Evolutionary conservation across 192 early-diverging fungal species (phyloP).

Genomic region (Umbelopsis isabellina): DNA sequence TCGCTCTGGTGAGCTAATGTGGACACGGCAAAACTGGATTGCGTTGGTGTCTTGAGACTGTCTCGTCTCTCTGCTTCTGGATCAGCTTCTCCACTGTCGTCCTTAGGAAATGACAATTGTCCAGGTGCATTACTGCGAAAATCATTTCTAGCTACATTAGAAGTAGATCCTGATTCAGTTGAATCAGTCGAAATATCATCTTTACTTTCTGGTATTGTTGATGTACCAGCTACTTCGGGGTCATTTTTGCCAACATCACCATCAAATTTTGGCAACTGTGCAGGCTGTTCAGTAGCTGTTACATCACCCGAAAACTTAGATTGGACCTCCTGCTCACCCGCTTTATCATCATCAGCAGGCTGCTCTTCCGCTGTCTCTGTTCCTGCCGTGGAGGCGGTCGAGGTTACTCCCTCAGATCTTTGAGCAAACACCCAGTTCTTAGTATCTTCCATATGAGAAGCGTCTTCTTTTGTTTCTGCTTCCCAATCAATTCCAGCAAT

Average conservation of each 20-base stretch:
- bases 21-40: neutral
- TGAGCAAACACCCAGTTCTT: conserved; percentile 10
- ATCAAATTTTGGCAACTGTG: neutral
- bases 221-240: neutral
- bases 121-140: neutral
- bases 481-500: conserved; percentile 18
- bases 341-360: too few species aligned
- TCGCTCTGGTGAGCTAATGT: neutral
- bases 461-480: conserved; percentile 1
- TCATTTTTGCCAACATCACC: neutral
- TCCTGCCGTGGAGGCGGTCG: neutral
- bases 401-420: neutral
- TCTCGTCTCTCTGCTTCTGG: neutral
- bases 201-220: neutral
- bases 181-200: neutral
- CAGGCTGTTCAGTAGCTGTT: neutral
- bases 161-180: neutral
- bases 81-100: neutral
- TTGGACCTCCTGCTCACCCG: too few species aligned
- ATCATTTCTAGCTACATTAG: neutral
- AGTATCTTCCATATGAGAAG: neutral
- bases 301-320: too few species aligned
- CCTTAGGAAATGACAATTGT: neutral
- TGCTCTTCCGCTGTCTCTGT: too few species aligned
- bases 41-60: conserved; percentile 12